Evolutionary conservation across 2,329 filamentous ascomycete genomes (phyloP).

Genomic region (Diaporthe ilicicola): DNA sequence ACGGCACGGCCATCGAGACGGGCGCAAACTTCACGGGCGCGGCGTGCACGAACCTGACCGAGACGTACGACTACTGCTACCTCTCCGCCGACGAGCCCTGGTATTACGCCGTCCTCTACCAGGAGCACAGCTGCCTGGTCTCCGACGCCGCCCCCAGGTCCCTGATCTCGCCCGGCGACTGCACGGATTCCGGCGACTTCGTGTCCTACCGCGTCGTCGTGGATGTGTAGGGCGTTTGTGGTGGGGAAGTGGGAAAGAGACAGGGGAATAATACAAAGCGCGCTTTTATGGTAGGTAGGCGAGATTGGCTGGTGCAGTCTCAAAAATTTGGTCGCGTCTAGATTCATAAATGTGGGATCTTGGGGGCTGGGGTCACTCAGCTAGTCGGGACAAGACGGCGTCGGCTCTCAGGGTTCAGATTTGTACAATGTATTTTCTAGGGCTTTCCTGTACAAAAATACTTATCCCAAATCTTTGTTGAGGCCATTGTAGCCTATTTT

Average conservation of each 20-base stretch:
- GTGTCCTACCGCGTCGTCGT: conserved; percentile 22
- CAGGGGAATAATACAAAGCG: too few species aligned
- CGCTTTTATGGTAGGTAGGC: background rate
- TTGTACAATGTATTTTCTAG: background rate
- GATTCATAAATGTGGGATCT: background rate
- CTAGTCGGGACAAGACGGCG: background rate
- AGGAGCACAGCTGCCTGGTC: background rate
- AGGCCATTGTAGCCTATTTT: background rate
- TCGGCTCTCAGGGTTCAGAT: background rate
- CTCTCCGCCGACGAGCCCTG: conserved; percentile 9
- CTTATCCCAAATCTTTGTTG: background rate
- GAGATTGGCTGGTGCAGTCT: background rate
- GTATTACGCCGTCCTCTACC: conserved; percentile 26
- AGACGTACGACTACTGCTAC: conserved; percentile 28
- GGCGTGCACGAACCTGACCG: conserved; percentile 20
- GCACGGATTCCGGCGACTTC: conserved; percentile 7
- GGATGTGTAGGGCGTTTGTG: background rate
- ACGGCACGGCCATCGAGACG: conserved; percentile 6
- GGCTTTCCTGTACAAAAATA: background rate
- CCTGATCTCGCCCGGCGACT: conserved; percentile 11
- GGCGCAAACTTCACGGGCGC: conserved; percentile 21
- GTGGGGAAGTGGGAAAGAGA: background rate
- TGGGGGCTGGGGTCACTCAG: background rate
- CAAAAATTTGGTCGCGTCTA: background rate
- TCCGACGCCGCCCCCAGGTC: background rate